Percentiles rank a stretch among this genome's conserved stretches.
Evolutionary conservation across 192 early-diverging fungal genomes (phyloP).

Genomic region (Coemansia guatemalensis): DNA sequence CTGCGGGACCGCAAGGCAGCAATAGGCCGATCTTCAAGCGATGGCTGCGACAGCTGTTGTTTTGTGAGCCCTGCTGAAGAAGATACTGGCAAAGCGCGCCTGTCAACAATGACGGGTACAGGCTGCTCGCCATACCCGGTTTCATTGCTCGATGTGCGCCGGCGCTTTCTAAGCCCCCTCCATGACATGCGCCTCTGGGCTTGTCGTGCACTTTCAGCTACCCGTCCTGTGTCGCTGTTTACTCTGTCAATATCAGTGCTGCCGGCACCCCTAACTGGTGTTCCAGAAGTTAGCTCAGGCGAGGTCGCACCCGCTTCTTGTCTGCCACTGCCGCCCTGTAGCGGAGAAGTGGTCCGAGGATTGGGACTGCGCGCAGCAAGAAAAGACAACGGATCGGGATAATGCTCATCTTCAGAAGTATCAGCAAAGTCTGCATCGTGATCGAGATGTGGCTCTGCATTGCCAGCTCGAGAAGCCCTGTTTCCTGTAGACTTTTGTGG

Average conservation of each 20-base stretch:
- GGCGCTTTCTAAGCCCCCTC: constrained; percentile 43
- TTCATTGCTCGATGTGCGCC: constrained; percentile 20
- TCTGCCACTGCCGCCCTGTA: background rate
- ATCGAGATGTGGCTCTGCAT: background rate
- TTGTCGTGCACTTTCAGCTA: background rate
- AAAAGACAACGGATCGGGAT: constrained; percentile 13
- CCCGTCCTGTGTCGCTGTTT: background rate
- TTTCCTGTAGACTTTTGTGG: background rate
- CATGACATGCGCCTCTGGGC: background rate
- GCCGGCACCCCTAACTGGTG: background rate
- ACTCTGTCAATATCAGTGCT: background rate
- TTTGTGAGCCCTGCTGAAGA: background rate
- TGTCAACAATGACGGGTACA: constrained; percentile 25
- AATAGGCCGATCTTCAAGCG: background rate
- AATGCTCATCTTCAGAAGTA: constrained; percentile 11
- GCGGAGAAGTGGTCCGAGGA: constrained; percentile 4
- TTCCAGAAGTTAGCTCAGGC: background rate
- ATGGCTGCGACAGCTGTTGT: constrained; percentile 5
- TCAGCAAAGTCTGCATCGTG: background rate
- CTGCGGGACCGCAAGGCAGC: constrained; percentile 10
- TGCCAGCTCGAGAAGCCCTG: background rate
- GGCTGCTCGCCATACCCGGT: constrained; percentile 24
- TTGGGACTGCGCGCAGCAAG: constrained; percentile 10
- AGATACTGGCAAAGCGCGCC: background rate
- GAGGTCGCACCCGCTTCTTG: background rate